These are phyloP conservation scores for Melaleuca quinquenervia DNA, from an alignment of 345 rosid genomes.

Conservation along the genomic window DNA sequence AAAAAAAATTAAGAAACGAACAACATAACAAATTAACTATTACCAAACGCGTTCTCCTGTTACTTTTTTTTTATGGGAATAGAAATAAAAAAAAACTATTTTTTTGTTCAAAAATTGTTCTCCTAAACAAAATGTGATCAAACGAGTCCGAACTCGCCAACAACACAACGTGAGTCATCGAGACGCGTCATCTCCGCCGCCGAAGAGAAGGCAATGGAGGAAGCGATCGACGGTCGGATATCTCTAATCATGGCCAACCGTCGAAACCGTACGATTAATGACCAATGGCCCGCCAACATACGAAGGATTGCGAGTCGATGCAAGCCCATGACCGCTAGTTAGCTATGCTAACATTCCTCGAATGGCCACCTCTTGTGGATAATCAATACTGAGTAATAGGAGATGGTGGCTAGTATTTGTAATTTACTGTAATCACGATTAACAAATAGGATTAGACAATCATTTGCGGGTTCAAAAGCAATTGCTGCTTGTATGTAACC, in stretches of 20 bases:
- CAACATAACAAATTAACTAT: too few relatives aligned
- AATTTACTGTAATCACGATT: background rate
- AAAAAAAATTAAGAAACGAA: too few relatives aligned
- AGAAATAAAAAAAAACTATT: too few relatives aligned
- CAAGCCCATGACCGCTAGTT: background rate
- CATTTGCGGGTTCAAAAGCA: background rate
- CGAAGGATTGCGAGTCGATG: background rate
- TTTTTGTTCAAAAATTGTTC: too few relatives aligned
- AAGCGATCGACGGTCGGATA: background rate
- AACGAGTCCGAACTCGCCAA: background rate
- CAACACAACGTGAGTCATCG: background rate
- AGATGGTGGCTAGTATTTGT: background rate
- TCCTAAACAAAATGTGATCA: too few relatives aligned
- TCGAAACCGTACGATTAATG: background rate
- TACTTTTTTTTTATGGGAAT: too few relatives aligned
- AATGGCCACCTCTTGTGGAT: background rate
- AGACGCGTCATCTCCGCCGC: background rate
- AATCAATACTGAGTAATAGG: background rate
- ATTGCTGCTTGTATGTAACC: background rate
- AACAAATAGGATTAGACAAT: background rate
- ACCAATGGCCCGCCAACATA: background rate
- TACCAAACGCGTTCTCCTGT: too few relatives aligned
- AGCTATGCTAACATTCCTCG: background rate
- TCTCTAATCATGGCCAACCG: background rate
- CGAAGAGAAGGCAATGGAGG: background rate